Conservation (phyloP, 345 rosid genomes). For the Populus nigra region DNA sequence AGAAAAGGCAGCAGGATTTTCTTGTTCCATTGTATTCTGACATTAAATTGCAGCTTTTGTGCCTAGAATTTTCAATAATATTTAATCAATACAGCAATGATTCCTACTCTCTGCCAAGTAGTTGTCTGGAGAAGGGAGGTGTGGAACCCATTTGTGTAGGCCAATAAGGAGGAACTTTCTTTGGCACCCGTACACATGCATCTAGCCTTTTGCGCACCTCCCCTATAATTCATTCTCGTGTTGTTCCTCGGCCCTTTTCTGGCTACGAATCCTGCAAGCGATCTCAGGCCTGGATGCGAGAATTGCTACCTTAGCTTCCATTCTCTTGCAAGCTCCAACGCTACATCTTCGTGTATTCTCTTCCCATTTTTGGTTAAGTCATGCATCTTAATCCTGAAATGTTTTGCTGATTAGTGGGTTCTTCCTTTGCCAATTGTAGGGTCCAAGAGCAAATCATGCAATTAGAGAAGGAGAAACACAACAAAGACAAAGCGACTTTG, state of each 20-base stretch:
- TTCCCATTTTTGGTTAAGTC: not conserved
- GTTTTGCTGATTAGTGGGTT: not conserved
- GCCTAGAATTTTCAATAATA: not conserved
- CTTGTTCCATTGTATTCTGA: not conserved
- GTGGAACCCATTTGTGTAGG: constrained; percentile 4
- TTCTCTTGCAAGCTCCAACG: not conserved
- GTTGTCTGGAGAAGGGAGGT: not conserved
- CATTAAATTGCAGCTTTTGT: not conserved
- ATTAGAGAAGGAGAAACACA: not conserved
- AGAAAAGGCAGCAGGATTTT: not conserved
- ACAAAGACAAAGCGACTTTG: not conserved
- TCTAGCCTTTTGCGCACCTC: not conserved
- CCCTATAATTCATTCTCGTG: not conserved
- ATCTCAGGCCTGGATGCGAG: not conserved
- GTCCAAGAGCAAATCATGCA: not conserved
- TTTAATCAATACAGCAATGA: not conserved
- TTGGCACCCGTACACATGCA: not conserved
- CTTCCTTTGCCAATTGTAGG: not conserved
- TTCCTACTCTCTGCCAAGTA: not conserved
- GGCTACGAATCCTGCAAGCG: not conserved
- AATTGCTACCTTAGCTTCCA: not conserved
- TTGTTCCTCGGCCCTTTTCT: not conserved
- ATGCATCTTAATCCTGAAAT: not conserved
- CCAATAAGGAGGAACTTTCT: constrained; percentile 13
- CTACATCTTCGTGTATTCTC: not conserved